phyloP scores from a whole-genome alignment of 2,329 filamentous ascomycete genomes.

The Purpureocillium lavendulum region DNA sequence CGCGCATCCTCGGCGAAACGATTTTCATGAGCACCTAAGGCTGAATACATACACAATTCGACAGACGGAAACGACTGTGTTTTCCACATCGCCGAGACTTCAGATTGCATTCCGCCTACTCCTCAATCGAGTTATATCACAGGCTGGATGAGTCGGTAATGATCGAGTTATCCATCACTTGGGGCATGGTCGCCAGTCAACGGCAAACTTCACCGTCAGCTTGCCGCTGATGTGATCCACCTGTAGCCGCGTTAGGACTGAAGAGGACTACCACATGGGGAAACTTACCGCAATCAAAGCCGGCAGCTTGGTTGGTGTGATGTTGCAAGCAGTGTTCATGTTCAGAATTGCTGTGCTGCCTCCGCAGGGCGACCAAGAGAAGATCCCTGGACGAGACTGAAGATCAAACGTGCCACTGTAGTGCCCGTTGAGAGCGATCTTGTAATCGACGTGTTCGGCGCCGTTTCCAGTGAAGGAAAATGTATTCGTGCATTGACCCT shows the following conservation, averaged over 20 bases:
- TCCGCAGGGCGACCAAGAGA: slow-evolving; percentile 15
- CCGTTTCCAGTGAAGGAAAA: slow-evolving; percentile 17
- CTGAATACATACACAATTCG: too few species aligned
- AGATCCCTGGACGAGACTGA: slow-evolving; percentile 10
- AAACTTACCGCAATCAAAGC: slow-evolving; percentile 16
- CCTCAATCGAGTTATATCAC: too few species aligned
- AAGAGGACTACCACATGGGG: background rate
- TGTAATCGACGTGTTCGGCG: slow-evolving; percentile 11
- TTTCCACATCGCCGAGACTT: too few species aligned
- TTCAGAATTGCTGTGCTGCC: slow-evolving; percentile 18
- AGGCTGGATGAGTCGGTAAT: too few species aligned
- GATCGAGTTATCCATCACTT: too few species aligned
- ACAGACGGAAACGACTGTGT: too few species aligned
- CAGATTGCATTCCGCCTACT: too few species aligned
- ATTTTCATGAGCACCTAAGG: too few species aligned
- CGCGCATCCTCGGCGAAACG: too few species aligned
- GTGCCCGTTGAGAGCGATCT: slow-evolving; percentile 9
- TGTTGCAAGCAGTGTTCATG: slow-evolving; percentile 18
- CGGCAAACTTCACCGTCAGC: slow-evolving; percentile 14
- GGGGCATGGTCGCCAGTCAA: slow-evolving; percentile 11
- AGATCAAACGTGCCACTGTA: slow-evolving; percentile 15
- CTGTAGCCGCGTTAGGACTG: slow-evolving; percentile 4
- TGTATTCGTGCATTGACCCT: slow-evolving; percentile 14
- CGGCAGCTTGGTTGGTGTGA: slow-evolving; percentile 11
- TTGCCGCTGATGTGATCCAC: slow-evolving; percentile 18